These are phyloP conservation scores for Phytophthora hibernalis DNA, from an alignment of 352 stramenopile genomes.

Conservation along the genomic window DNA sequence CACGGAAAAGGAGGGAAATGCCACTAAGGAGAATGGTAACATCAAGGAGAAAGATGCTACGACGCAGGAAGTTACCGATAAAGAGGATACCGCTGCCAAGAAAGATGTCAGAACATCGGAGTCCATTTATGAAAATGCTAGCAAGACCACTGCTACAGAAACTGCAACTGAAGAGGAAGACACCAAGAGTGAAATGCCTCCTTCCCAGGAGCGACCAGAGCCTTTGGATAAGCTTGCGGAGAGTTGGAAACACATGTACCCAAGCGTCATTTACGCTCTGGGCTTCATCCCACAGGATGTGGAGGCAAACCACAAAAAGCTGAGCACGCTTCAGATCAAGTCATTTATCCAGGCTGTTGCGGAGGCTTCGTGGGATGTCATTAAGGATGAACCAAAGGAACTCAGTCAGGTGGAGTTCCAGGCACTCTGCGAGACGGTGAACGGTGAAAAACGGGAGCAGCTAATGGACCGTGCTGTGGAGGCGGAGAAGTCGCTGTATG, in stretches of 20 bases:
- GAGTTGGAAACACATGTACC: slow-evolving; percentile 74
- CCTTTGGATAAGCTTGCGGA: slow-evolving; percentile 17
- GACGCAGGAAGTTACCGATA: not conserved
- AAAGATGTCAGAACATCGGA: slow-evolving; percentile 10
- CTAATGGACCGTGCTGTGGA: slow-evolving; percentile 39
- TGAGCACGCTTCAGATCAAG: slow-evolving; percentile 87
- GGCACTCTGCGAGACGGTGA: slow-evolving; percentile 71
- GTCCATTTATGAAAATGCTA: slow-evolving; percentile 1
- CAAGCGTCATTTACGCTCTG: slow-evolving; percentile 71
- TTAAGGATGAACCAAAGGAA: slow-evolving; percentile 46
- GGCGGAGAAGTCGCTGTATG: slow-evolving; percentile 63
- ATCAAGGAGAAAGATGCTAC: not conserved
- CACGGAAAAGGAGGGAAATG: slow-evolving; percentile 1
- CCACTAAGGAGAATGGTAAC: not conserved
- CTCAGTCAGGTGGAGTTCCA: slow-evolving; percentile 81
- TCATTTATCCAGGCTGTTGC: slow-evolving; percentile 84
- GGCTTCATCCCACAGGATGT: slow-evolving; percentile 64
- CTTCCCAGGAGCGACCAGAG: slow-evolving; percentile 15
- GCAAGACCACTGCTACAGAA: slow-evolving; percentile 1
- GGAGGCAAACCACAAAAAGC: slow-evolving; percentile 56
- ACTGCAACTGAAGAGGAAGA: slow-evolving; percentile 12
- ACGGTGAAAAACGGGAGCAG: slow-evolving; percentile 38
- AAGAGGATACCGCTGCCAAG: not conserved
- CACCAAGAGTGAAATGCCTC: slow-evolving; percentile 6
- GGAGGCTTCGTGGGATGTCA: slow-evolving; percentile 71